phyloP scores from a whole-genome alignment of 2,329 filamentous ascomycete genomes.

The Alternaria solani region DNA sequence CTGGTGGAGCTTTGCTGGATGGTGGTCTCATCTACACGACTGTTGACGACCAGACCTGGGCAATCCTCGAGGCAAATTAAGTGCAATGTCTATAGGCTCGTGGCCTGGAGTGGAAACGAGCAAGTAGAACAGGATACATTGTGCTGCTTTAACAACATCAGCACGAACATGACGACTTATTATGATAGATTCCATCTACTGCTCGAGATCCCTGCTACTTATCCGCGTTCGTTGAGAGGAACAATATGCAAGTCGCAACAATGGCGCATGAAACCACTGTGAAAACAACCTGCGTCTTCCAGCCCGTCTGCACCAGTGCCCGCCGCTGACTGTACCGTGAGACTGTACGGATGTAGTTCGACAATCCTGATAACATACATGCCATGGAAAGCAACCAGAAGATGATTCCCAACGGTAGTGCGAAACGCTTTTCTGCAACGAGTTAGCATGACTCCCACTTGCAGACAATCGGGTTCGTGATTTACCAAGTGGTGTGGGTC shows the following conservation, averaged over 20 bases:
- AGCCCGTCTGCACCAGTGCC: slow-evolving; percentile 90
- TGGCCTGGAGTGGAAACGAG: not conserved
- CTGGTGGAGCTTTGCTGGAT: slow-evolving; percentile 80
- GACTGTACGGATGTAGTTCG: slow-evolving; percentile 86
- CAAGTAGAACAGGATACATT: not conserved
- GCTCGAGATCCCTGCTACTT: slow-evolving; percentile 20
- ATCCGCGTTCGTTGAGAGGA: slow-evolving; percentile 50
- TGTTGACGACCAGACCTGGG: slow-evolving; percentile 91
- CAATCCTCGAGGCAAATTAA: slow-evolving; percentile 71
- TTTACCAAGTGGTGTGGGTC: slow-evolving; percentile 59
- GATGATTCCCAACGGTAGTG: slow-evolving; percentile 81
- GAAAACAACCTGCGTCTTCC: slow-evolving; percentile 84
- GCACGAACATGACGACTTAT: slow-evolving; percentile 4
- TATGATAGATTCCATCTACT: not conserved
- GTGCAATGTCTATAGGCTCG: not conserved
- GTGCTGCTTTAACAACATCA: not conserved
- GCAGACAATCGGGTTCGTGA: not conserved
- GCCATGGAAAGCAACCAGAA: slow-evolving; percentile 85
- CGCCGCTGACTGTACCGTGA: slow-evolving; percentile 79
- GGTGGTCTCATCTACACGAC: slow-evolving; percentile 86
- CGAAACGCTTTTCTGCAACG: slow-evolving; percentile 73
- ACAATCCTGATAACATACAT: slow-evolving; percentile 79
- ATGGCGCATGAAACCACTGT: slow-evolving; percentile 52
- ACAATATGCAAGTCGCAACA: slow-evolving; percentile 52
- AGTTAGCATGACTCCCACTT: not conserved